These are phyloP conservation scores for Phytophthora sansomeana DNA, from an alignment of 352 stramenopile genomes.

Conservation along the genomic window DNA sequence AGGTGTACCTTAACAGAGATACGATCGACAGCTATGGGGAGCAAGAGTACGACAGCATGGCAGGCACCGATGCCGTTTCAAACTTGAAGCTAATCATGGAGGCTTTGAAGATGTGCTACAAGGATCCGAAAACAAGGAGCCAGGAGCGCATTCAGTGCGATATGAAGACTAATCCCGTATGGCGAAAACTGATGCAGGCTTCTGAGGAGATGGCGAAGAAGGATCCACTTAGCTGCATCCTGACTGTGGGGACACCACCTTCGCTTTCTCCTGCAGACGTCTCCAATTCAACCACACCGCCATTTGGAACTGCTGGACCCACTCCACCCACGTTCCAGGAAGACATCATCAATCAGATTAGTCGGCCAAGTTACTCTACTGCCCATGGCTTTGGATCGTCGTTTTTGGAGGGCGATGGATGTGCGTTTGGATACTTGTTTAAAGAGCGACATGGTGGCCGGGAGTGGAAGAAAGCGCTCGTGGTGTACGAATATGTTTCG, in stretches of 20 bases:
- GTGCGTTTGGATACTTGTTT: slow-evolving; percentile 87
- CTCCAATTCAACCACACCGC: slow-evolving; percentile 31
- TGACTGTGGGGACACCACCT: slow-evolving; percentile 51
- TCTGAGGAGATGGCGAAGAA: slow-evolving; percentile 58
- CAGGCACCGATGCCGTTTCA: slow-evolving; percentile 71
- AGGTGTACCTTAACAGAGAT: slow-evolving; percentile 59
- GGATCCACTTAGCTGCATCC: slow-evolving; percentile 67
- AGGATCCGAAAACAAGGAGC: slow-evolving; percentile 73
- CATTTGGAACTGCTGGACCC: slow-evolving; percentile 38
- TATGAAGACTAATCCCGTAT: slow-evolving; percentile 58
- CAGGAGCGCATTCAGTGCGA: slow-evolving; percentile 72
- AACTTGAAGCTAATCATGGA: slow-evolving; percentile 88
- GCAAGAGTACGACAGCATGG: slow-evolving; percentile 48
- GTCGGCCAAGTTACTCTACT: slow-evolving; percentile 83
- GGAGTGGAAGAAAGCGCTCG: slow-evolving; percentile 86
- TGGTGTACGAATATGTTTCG: slow-evolving; percentile 89
- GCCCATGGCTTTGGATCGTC: slow-evolving; percentile 88
- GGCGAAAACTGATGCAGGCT: slow-evolving; percentile 61
- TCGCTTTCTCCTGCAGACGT: slow-evolving; percentile 32
- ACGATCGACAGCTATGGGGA: slow-evolving; percentile 35
- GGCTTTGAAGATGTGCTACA: slow-evolving; percentile 80
- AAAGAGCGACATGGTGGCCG: slow-evolving; percentile 67
- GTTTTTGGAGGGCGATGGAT: slow-evolving; percentile 84
- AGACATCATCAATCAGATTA: slow-evolving; percentile 90
- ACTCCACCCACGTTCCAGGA: slow-evolving; percentile 84